Conservation (phyloP, 169 alveolate species). For the Cytauxzoon felis region DNA sequence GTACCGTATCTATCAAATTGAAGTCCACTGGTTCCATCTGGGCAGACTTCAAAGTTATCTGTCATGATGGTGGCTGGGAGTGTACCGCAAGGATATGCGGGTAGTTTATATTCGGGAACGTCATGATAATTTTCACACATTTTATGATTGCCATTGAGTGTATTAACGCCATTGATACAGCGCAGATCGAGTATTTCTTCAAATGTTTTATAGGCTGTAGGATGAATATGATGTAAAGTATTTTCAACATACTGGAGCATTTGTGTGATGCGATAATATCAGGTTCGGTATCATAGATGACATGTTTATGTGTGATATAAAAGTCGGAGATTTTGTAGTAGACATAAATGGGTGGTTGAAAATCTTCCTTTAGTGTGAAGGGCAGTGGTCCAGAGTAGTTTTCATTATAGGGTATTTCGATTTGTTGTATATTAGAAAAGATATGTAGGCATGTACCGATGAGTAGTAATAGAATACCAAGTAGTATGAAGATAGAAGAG, state of each 20-base stretch:
- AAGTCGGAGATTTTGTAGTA: slow-evolving; percentile 52
- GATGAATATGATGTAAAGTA: neutral
- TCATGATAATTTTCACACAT: slow-evolving; percentile 22
- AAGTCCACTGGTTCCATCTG: neutral
- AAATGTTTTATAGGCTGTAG: slow-evolving; percentile 33
- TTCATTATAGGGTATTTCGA: slow-evolving; percentile 40
- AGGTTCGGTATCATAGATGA: slow-evolving; percentile 53
- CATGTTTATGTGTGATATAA: slow-evolving; percentile 48
- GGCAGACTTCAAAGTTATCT: slow-evolving; percentile 51
- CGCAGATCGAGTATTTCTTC: slow-evolving; percentile 52
- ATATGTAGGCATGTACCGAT: slow-evolving; percentile 4
- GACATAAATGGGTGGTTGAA: slow-evolving; percentile 47
- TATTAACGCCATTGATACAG: slow-evolving; percentile 53
- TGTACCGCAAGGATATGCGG: slow-evolving; percentile 63
- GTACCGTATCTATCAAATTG: neutral
- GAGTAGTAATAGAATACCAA: slow-evolving; percentile 26
- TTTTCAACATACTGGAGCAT: slow-evolving; percentile 29
- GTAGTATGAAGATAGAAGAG: neutral
- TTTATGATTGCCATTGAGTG: slow-evolving; percentile 50
- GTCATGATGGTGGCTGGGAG: slow-evolving; percentile 62
- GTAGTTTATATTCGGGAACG: slow-evolving; percentile 16
- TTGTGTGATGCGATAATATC: slow-evolving; percentile 1
- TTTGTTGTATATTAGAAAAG: slow-evolving; percentile 20
- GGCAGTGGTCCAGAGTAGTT: slow-evolving; percentile 21
- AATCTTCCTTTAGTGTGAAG: slow-evolving; percentile 3